A percentile compares a stretch with the other conserved stretches of the same genome.
phyloP scores from a whole-genome alignment of 805 yeast genomes.

The Martiniozyma abietophila region DNA sequence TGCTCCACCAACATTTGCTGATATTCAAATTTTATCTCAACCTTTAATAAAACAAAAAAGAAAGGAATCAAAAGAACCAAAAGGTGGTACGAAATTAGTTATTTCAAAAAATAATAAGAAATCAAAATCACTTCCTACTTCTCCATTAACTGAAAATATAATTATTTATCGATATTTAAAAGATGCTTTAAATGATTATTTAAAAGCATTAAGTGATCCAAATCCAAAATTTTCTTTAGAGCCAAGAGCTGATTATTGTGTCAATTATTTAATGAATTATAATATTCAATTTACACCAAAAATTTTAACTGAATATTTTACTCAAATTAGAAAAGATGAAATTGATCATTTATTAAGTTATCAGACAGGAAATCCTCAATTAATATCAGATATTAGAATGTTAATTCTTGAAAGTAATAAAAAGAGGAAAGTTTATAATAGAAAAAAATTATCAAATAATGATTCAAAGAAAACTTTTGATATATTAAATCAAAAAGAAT shows the following conservation, averaged over 20 bases:
- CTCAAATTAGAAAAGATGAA: slow-evolving; percentile 18
- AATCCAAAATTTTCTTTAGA: slow-evolving; percentile 14
- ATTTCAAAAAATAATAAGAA: too few species aligned
- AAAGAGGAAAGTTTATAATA: slow-evolving; percentile 22
- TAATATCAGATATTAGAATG: slow-evolving; percentile 13
- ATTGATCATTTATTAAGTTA: slow-evolving; percentile 9
- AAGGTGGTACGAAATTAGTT: neutral
- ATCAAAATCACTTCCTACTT: slow-evolving; percentile 1
- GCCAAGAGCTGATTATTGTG: slow-evolving; percentile 21
- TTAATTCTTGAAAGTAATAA: slow-evolving; percentile 20
- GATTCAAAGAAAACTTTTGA: slow-evolving; percentile 7
- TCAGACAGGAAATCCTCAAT: slow-evolving; percentile 11
- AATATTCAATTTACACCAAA: slow-evolving; percentile 19
- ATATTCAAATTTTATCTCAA: slow-evolving; percentile 7
- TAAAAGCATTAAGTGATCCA: slow-evolving; percentile 13
- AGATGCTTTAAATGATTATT: slow-evolving; percentile 21
- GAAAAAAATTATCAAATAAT: slow-evolving; percentile 11
- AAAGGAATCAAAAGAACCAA: neutral
- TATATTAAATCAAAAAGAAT: too few species aligned
- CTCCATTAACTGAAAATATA: slow-evolving; percentile 6
- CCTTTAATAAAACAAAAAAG: neutral
- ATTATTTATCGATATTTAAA: slow-evolving; percentile 12
- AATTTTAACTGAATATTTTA: slow-evolving; percentile 19
- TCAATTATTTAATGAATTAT: slow-evolving; percentile 14
- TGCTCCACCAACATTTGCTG: slow-evolving; percentile 10